Percentiles rank a stretch among this genome's conserved stretches.
Conservation (phyloP, 805 yeast genomes). For the Saccharomyces kudriavzevii region DNA sequence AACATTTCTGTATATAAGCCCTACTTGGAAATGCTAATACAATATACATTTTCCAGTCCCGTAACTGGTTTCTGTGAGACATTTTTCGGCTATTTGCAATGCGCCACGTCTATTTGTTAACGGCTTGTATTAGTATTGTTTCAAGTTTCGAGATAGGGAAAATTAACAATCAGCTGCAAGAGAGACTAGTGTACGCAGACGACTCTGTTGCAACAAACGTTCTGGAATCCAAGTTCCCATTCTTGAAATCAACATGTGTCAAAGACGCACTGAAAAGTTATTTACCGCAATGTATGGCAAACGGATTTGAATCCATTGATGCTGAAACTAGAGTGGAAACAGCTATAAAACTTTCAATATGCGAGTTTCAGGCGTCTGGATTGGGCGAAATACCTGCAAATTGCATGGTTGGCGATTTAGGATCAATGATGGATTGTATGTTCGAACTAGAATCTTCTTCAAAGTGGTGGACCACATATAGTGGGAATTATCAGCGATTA, state of each 20-base stretch:
- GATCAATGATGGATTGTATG: slow-evolving; percentile 33
- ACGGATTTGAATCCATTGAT: slow-evolving; percentile 35
- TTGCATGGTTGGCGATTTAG: slow-evolving; percentile 6
- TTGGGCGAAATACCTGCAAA: slow-evolving; percentile 23
- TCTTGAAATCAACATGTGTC: slow-evolving; percentile 28
- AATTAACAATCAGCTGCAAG: not conserved
- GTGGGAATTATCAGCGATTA: slow-evolving; percentile 53
- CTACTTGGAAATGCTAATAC: not conserved
- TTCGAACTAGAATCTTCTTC: slow-evolving; percentile 35
- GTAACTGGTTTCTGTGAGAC: not conserved
- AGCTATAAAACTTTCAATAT: slow-evolving; percentile 43
- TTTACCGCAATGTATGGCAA: slow-evolving; percentile 34
- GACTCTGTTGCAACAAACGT: not conserved
- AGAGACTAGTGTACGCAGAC: not conserved
- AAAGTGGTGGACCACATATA: slow-evolving; percentile 70
- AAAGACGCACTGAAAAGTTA: slow-evolving; percentile 35
- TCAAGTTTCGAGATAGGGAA: not conserved
- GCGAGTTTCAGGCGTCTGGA: slow-evolving; percentile 46
- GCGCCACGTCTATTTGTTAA: not conserved
- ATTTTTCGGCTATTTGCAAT: not conserved
- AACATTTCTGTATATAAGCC: not conserved
- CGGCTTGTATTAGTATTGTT: not conserved
- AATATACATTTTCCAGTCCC: not conserved
- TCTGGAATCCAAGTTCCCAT: slow-evolving; percentile 17
- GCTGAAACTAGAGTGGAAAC: slow-evolving; percentile 31